Evolutionary conservation across 176 grass and related monocot genomes (phyloP).

Genomic region (Melocanna baccifera): DNA sequence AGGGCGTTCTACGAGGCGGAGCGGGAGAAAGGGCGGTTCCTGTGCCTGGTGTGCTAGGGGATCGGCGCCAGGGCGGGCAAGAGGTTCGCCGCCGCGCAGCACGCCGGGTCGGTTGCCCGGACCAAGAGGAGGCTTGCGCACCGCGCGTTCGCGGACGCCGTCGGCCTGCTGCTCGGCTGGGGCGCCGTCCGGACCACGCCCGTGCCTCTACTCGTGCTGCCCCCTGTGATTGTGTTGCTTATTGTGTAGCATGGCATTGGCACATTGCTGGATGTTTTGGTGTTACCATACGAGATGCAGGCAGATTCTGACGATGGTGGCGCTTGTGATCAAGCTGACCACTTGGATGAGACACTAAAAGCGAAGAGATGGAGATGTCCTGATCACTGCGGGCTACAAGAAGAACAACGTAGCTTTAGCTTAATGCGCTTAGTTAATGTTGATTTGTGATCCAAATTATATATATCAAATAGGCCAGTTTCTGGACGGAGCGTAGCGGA

Average conservation of each 20-base stretch:
- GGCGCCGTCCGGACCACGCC: slow-evolving; percentile 25
- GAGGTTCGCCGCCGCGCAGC: slow-evolving; percentile 57
- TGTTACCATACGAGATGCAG: slow-evolving; percentile 20
- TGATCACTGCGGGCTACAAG: background rate
- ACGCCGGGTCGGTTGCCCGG: slow-evolving; percentile 49
- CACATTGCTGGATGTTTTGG: slow-evolving; percentile 1
- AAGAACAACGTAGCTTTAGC: background rate
- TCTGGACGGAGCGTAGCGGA: no score
- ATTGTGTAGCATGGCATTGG: background rate
- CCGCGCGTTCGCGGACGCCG: slow-evolving; percentile 50
- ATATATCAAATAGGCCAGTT: no score
- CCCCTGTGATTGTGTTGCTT: background rate
- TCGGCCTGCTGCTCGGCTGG: slow-evolving; percentile 44
- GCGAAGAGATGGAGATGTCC: slow-evolving; percentile 37
- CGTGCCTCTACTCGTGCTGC: slow-evolving; percentile 2
- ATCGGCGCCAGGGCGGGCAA: slow-evolving; percentile 41
- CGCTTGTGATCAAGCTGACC: slow-evolving; percentile 22
- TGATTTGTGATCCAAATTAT: no score
- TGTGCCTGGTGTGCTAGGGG: slow-evolving; percentile 66
- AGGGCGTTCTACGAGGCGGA: slow-evolving; percentile 51
- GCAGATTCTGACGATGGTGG: slow-evolving; percentile 8
- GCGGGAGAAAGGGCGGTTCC: slow-evolving; percentile 51
- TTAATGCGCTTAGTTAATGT: background rate
- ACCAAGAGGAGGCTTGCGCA: slow-evolving; percentile 47
- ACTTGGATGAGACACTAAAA: slow-evolving; percentile 13